Base-by-base conservation (phyloP, 441 rosid genomes). In the Arabidopsis hybrid region DNA sequence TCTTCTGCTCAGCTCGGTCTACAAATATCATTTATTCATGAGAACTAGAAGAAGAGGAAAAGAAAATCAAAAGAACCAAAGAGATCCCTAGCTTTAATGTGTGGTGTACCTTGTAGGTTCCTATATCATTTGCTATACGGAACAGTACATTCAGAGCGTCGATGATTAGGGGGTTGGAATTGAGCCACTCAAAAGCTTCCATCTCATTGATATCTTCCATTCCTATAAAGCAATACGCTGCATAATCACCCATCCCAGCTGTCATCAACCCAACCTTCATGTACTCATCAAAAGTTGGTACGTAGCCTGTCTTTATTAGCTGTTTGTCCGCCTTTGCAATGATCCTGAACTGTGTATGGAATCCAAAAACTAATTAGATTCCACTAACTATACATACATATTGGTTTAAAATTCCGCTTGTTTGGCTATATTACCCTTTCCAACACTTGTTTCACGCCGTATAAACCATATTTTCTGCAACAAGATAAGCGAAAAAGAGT, bases 201-300 rank as follows among this genome's bases (percentile, higher is more conserved):
- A 45, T 47, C 66, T 45, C 56, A 46, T 45, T 31, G 21, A 16
- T 59, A 34, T 58, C 45, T 10, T 70, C 66, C 74, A 70, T 70
- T 12, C 66, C 57, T 7, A 70, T 9, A 17, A 59, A 57, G 56
- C 13, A 1, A 7, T 34, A 43, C 1, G 56, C n/a, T 8, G 36
- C 21, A 47, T 18, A 13, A 49, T 47, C 43, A 10, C 10, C 29
- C 59, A 71, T 59, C 2, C 13, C 67, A 3, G 6, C 56, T 35
- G 74, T 1, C 2, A 12, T 1, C n/a, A 13, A 0, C 11, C 67
- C 74, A 35, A 70, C 16, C 18, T 46, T n/a, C 74, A 60, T 60
- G 60, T 60, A 71, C 49, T 59, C 74, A 10, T 71, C 74, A 60
- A 60, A 60, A 38, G 49, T 60, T 47, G 67, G 4, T 17, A 71